Evolutionary conservation across 305 asterid species (phyloP), one percentile per base, ranked within the genome.

Genomic region (Solanum hybrid): DNA sequence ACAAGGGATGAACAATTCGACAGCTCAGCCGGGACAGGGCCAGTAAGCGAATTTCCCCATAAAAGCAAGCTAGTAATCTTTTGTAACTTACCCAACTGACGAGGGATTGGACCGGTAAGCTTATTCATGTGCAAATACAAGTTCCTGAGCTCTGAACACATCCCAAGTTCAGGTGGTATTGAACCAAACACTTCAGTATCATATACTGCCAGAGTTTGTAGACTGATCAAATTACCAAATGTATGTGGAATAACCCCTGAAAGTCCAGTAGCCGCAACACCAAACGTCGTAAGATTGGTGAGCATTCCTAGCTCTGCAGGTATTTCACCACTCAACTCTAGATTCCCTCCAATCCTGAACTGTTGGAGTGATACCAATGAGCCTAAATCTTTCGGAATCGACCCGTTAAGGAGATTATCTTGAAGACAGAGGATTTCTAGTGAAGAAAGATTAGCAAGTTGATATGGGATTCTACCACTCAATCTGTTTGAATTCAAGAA

Each of bases 291-390:
- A 37, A 97, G 94, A 86, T 96, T 97, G 24, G 95, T 91, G 24
- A 97, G 91, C 4, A 92, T 91, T 45, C 99, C 99, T 24, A 96
- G 77, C 35, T 94, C 94, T 6, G 93, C 72, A 1, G 99, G 99
- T 42, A 97, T 96, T 81, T 94, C 95, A 12, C 99, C 99, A 15
- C 91, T 88, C 29, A 97, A 89, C 85, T 89, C 93, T 0, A 96
- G 97, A 82, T 97, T 97, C 0, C 99, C 99, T 27, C 99, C 99
- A 77, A 97, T 90, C 78, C 99, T 92, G 14, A 97, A 95, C 95
- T 96, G 94, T 79, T 96, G 96, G 29, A 97, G 96, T 26, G 99
- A 95, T 0, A 89, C 22, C 35, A 97, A 88, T 0, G 95, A 94
- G 78, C 97, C 99, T 40, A 97, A 72, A 15, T 95, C 95, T 2